Evolutionary conservation across 768 basidiomycete genomes (phyloP), one percentile per base, ranked within the genome.

Genomic region (Pleurotus giganteus): DNA sequence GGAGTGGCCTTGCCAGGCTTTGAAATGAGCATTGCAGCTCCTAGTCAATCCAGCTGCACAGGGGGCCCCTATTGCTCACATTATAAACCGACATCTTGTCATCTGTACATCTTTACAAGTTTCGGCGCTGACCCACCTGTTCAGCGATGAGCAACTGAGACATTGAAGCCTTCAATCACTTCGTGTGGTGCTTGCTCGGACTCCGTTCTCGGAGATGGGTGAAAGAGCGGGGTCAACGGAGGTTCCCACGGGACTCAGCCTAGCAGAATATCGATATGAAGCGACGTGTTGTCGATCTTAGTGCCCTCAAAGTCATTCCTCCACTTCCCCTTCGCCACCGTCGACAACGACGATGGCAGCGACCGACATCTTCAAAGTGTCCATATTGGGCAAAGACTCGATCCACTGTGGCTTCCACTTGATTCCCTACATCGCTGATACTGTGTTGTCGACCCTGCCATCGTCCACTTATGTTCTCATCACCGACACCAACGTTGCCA

Each of bases 381-480:
- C 88, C 39, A 94, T 96, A 67, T 80, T 95, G 27, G 87, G 87
- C 34, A 89, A 80, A 61, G 86, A 95, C 27, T 81, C 88, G 36
- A 97, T 98, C 60, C 95, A 94, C 68, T 91, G 91, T 63, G 95
- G 95, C 31, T 95, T 98, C 64, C 94, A 94, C 68, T 84, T 99
- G 55, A 79, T 91, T 59, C 83, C 89, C 2, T 89, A 98, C 80
- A 91, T 96, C 71, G 83, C 80, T 42, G 60, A 71, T 36, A 96
- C 89, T 15, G 83, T 95, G 56, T 72, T 91, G 55, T 66, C 75
- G 3, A 80, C 81, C 1, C 78, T 94, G 21, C 78, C 86, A 2
- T 88, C 94, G 0, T 89, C 93, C 1, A 83, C 89, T 43, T 98
- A 98, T 71, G 89, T 93, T 64, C 80, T 99, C 61, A 71, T 98